A percentile compares a stretch with the other conserved stretches of the same genome.
These are phyloP conservation scores for Termitomyces sp. DNA, from an alignment of 768 basidiomycete species.

Conservation along the genomic window DNA sequence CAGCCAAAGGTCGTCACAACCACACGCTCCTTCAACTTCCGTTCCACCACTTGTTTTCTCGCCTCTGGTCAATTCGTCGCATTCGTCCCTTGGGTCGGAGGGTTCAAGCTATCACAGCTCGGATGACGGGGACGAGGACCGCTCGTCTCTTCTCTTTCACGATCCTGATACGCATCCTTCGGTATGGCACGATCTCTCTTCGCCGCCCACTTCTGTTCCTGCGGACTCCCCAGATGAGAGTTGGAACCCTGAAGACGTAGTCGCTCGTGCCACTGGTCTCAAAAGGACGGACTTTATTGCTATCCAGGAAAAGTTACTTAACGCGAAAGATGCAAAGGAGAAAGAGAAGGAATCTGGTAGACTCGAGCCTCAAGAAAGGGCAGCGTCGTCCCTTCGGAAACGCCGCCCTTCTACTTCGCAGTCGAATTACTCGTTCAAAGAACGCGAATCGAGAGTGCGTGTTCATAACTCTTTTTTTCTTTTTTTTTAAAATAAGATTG, in stretches of 20 bases:
- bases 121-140: slow-evolving; percentile 60
- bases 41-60: slow-evolving; percentile 65
- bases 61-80: slow-evolving; percentile 70
- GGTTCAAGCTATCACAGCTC: slow-evolving; percentile 87
- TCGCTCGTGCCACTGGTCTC: slow-evolving; percentile 64
- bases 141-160: slow-evolving; percentile 49
- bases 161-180: slow-evolving; percentile 47
- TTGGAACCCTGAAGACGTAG: slow-evolving; percentile 62
- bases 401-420: slow-evolving; percentile 83
- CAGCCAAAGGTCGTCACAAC: slow-evolving; percentile 53
- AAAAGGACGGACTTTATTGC: slow-evolving; percentile 65
- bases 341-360: slow-evolving; percentile 34
- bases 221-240: slow-evolving; percentile 53
- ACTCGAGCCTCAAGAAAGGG: slow-evolving; percentile 58
- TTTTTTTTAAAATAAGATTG: slow-evolving; percentile 8
- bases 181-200: slow-evolving; percentile 63
- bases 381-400: slow-evolving; percentile 62
- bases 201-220: slow-evolving; percentile 43
- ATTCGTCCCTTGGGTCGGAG: slow-evolving; percentile 74
- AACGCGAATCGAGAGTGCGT: slow-evolving; percentile 38
- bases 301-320: slow-evolving; percentile 77
- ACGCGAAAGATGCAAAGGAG: slow-evolving; percentile 55
- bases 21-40: slow-evolving; percentile 44
- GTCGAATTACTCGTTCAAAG: slow-evolving; percentile 63
- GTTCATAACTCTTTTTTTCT: slow-evolving; percentile 5